Base-by-base conservation (phyloP, 495 filamentous ascomycete genomes). In the Hypomontagnella submonticulosa region DNA sequence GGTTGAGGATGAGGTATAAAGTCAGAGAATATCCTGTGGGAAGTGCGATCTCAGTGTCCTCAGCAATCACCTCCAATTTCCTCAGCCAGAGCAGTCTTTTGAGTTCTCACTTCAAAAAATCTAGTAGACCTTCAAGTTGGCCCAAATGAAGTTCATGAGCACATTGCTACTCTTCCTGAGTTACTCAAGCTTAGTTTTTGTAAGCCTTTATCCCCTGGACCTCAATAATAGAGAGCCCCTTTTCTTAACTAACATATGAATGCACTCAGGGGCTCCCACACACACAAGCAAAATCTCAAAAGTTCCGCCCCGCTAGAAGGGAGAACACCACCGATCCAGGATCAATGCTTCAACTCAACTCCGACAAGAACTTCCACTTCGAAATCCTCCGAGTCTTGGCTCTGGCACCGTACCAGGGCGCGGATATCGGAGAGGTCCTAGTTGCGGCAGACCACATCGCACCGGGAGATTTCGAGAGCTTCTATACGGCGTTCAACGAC, bases 351-450 rank as follows among this genome's bases (percentile, higher is more conserved):
- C 62, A 58, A 33, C 51, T 72, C 12, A 75, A 53, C 54, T 34
- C 49, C 4, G 76, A 79, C 50, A 33, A 18, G 8, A 38, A 60
- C 44, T 78, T 81, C 57, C 61, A 74, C 58, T 77, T 74, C 51
- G 73, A 79, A 57, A 44, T 76, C 20, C 69, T 80, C 18, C 64
- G 72, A 1, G 68, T 54, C 19, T 61, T 76, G 13, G 61, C 66
- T 15, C 20, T 60, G 12, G 63, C 71, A 6, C 61, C 61, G 16
- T 77, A 76, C 53, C 51, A 67, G 33, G 76, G 73, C 19, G 49
- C 72, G n/a, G 78, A 81, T 51, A 59, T 78, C 11, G 70, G 59
- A 30, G 75, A 79, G 65, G 67, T 81, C 9, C 61, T 83, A 13
- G 50, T 61, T 13, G 75, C 73, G 10, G 76, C 74, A 12, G 66